These are phyloP conservation scores for Emericellopsis atlantica DNA, from an alignment of 2,329 filamentous ascomycete genomes.

Conservation along the genomic window DNA sequence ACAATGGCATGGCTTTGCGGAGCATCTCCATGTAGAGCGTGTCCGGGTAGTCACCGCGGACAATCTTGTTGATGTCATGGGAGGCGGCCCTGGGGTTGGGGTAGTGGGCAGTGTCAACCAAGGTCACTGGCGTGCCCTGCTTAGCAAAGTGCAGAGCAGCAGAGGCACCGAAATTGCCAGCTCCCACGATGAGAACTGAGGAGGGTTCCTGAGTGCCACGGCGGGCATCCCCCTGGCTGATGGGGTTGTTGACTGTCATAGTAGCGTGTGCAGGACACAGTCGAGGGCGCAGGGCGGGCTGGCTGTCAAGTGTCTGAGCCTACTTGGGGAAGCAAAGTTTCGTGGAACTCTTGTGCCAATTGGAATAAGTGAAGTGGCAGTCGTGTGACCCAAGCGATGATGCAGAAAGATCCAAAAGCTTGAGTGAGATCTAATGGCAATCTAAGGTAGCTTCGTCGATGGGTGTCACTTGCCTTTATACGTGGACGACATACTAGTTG, in stretches of 20 bases:
- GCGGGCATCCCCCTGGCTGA: constrained; percentile 3
- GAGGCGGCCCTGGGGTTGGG: constrained; percentile 27
- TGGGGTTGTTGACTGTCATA: constrained; percentile 2
- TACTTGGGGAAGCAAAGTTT: not conserved
- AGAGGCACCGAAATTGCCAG: constrained; percentile 29
- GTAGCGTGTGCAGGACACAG: not conserved
- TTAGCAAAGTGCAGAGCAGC: constrained; percentile 22
- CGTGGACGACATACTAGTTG: too few species aligned
- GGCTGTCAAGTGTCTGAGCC: not conserved
- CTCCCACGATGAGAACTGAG: constrained; percentile 24
- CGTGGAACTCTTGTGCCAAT: too few species aligned
- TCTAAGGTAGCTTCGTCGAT: too few species aligned
- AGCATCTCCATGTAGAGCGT: constrained; percentile 25
- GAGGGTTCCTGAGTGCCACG: not conserved
- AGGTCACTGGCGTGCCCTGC: constrained; percentile 15
- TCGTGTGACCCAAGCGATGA: too few species aligned
- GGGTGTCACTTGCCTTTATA: too few species aligned
- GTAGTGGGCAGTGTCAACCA: constrained; percentile 21
- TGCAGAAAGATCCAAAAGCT: too few species aligned
- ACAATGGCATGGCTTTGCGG: constrained; percentile 24
- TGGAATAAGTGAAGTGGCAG: not conserved
- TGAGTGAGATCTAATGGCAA: too few species aligned
- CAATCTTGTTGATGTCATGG: constrained; percentile 33
- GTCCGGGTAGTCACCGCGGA: constrained; percentile 28
- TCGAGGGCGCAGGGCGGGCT: not conserved